A percentile compares a stretch with the other conserved stretches of the same genome.
phyloP scores from a whole-genome alignment of 164 flowering plant species.

The Stephania japonica region DNA sequence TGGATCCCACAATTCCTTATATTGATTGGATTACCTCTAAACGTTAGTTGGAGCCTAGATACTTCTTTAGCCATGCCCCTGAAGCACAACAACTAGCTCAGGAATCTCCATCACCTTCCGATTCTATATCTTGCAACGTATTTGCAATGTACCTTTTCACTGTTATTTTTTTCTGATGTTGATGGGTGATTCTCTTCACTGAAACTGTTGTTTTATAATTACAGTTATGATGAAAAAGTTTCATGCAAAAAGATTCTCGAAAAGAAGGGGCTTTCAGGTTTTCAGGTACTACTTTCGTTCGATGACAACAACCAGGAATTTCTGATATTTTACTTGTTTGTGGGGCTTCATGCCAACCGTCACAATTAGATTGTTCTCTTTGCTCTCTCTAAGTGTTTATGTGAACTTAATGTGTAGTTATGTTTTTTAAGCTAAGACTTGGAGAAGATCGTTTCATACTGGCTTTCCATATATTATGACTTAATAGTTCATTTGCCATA shows the following conservation, averaged over 20 bases:
- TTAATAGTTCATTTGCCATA: neutral
- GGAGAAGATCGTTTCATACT: neutral
- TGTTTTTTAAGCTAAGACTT: neutral
- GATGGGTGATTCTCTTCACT: neutral
- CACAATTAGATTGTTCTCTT: neutral
- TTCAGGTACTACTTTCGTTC: constrained; percentile 49
- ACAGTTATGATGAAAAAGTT: constrained; percentile 66
- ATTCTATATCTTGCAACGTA: neutral
- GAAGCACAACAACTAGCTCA: too few relatives aligned
- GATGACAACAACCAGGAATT: neutral
- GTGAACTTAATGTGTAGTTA: neutral
- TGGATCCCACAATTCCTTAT: too few relatives aligned
- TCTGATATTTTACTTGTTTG: neutral
- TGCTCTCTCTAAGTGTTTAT: neutral
- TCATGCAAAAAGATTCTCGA: constrained; percentile 72
- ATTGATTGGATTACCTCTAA: too few relatives aligned
- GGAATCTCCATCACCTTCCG: too few relatives aligned
- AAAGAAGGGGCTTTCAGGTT: constrained; percentile 56
- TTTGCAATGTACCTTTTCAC: neutral
- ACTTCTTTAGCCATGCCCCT: too few relatives aligned
- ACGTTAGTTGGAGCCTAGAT: too few relatives aligned
- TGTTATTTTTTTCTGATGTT: neutral
- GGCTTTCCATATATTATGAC: neutral
- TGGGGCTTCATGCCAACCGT: neutral
- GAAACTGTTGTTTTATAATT: constrained; percentile 6